Conservation (phyloP, 257 asterid genomes). For the Nicotiana benthamiana region DNA sequence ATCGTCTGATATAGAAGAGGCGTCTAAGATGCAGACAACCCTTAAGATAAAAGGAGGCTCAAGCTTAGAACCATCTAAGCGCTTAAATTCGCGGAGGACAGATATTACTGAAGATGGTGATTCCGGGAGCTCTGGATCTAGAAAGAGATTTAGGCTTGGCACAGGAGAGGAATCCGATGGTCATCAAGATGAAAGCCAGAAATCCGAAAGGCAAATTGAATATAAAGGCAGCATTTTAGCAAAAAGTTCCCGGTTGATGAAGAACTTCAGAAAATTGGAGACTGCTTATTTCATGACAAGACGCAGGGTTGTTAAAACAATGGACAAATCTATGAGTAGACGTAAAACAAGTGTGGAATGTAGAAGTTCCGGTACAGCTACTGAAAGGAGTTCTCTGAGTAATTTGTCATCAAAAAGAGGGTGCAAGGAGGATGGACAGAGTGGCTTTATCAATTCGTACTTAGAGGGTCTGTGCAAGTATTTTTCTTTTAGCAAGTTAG, state of each 20-base stretch:
- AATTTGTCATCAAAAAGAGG: constrained; percentile 51
- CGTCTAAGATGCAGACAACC: constrained; percentile 43
- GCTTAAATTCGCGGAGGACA: constrained; percentile 25
- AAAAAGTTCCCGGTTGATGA: constrained; percentile 67
- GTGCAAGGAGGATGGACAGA: constrained; percentile 35
- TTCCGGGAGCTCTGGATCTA: constrained; percentile 57
- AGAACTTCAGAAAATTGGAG: constrained; percentile 74
- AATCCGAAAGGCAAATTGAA: constrained; percentile 26
- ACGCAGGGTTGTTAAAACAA: constrained; percentile 37
- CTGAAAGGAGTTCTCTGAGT: constrained; percentile 81
- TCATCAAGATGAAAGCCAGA: constrained; percentile 25
- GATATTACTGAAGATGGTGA: constrained; percentile 35
- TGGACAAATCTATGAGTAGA: constrained; percentile 31
- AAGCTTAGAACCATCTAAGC: constrained; percentile 31
- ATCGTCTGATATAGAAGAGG: constrained; percentile 90
- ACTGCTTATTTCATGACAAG: constrained; percentile 74
- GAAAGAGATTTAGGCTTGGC: constrained; percentile 62
- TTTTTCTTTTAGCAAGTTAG: constrained; percentile 68
- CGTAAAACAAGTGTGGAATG: constrained; percentile 39
- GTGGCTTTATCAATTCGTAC: constrained; percentile 72
- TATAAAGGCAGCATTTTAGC: constrained; percentile 37
- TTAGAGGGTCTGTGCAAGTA: constrained; percentile 83
- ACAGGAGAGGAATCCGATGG: constrained; percentile 28
- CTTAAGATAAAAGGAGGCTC: constrained; percentile 47
- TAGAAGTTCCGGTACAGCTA: constrained; percentile 40